Evolutionary conservation across 1,139 yeast species (phyloP).

Genomic region (Yamadazyma sp.): DNA sequence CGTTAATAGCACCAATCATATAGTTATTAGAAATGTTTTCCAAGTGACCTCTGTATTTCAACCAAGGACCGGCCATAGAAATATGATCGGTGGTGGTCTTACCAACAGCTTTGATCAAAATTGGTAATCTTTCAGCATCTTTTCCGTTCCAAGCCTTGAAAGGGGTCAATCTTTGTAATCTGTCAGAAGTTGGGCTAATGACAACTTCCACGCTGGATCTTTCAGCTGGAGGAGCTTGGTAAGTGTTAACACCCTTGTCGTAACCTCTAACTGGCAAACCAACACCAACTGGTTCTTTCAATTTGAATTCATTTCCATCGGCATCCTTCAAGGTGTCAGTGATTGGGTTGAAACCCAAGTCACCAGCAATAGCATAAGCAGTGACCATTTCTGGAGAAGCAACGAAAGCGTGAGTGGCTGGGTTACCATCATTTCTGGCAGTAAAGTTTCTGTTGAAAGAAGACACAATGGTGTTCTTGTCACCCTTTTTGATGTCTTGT

Average conservation of each 20-base stretch:
- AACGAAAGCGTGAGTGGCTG: conserved; percentile 96
- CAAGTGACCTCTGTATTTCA: conserved; percentile 99
- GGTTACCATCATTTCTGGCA: conserved; percentile 98
- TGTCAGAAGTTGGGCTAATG: conserved; percentile 78
- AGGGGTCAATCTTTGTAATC: conserved; percentile 52
- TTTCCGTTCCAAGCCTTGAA: conserved; percentile 87
- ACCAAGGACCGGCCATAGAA: conserved; percentile 99
- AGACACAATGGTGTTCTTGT: conserved; percentile 95
- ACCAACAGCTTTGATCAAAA: conserved; percentile 94
- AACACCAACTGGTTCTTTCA: conserved; percentile 85
- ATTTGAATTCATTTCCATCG: conserved; percentile 93
- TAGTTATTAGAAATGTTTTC: conserved; percentile 98
- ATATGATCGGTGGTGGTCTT: conserved; percentile 99
- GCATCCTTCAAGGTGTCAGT: conserved; percentile 93
- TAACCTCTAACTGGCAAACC: conserved; percentile 93
- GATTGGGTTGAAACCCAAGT: conserved; percentile 96
- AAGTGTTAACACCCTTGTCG: conserved; percentile 93
- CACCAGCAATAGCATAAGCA: conserved; percentile 96
- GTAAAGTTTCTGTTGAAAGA: conserved; percentile 99
- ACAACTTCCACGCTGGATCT: conserved; percentile 73
- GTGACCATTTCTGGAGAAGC: conserved; percentile 98
- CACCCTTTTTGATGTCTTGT: conserved; percentile 95
- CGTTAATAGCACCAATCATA: conserved; percentile 99
- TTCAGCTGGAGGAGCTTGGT: conserved; percentile 96
- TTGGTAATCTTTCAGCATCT: conserved; percentile 86